phyloP scores from a whole-genome alignment of 2,329 filamentous ascomycete genomes.

The Colletotrichum acutatum region DNA sequence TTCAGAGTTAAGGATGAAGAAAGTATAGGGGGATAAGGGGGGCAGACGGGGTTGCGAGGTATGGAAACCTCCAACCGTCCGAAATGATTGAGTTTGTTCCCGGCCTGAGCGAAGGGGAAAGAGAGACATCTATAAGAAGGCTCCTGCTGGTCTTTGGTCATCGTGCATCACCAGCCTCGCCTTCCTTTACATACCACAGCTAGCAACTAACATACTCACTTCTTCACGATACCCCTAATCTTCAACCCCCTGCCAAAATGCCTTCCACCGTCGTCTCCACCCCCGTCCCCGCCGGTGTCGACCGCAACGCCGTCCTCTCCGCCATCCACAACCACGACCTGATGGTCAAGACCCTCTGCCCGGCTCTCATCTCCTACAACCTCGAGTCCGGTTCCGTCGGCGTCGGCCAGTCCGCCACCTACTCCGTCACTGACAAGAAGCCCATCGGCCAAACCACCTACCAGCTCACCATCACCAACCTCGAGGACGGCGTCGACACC shows the following conservation, averaged over 20 bases:
- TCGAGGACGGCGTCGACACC: slow-evolving; percentile 32
- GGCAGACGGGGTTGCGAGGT: neutral
- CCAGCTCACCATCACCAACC: slow-evolving; percentile 34
- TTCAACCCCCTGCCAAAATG: slow-evolving; percentile 10
- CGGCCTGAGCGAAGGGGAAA: slow-evolving; percentile 9
- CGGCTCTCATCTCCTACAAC: slow-evolving; percentile 29
- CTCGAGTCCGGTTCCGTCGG: slow-evolving; percentile 28
- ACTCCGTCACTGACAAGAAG: slow-evolving; percentile 35
- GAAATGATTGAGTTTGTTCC: neutral
- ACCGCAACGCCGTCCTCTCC: slow-evolving; percentile 15
- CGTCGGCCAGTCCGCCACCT: slow-evolving; percentile 25
- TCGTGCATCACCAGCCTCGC: slow-evolving; percentile 12
- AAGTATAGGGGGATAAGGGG: neutral
- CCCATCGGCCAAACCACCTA: slow-evolving; percentile 35
- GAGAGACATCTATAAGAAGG: slow-evolving; percentile 32
- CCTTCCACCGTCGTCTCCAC: slow-evolving; percentile 22
- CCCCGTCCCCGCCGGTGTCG: slow-evolving; percentile 32
- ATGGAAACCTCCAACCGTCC: slow-evolving; percentile 6
- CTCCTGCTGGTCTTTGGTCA: neutral
- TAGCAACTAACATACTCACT: neutral
- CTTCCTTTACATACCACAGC: neutral
- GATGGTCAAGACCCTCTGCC: slow-evolving; percentile 35
- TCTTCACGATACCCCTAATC: neutral
- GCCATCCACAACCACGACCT: slow-evolving; percentile 34
- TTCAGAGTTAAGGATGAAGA: neutral